A percentile compares a stretch with the other conserved stretches of the same genome.
Conservation (phyloP, 768 basidiomycete species). For the Trametopsis cervina region DNA sequence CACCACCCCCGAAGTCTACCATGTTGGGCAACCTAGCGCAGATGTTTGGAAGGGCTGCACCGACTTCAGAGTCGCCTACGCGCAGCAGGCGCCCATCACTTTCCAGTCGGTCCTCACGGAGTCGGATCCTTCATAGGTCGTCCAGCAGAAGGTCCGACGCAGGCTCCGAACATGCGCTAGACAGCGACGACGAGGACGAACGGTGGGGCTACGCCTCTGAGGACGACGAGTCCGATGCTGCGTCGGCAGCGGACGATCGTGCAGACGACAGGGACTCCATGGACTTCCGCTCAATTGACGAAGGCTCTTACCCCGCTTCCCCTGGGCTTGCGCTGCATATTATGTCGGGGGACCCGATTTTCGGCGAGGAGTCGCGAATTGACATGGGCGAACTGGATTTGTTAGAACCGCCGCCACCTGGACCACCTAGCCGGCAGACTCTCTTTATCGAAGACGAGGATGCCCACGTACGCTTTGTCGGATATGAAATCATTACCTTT, state of each 20-base stretch:
- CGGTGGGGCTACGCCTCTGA: constrained; percentile 93
- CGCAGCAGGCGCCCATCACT: constrained; percentile 43
- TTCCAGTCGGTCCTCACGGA: constrained; percentile 46
- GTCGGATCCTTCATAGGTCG: constrained; percentile 41
- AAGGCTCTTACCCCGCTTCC: constrained; percentile 65
- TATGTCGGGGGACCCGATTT: constrained; percentile 69
- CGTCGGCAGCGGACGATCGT: constrained; percentile 30
- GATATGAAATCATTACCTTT: constrained; percentile 65
- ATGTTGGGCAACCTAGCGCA: constrained; percentile 63
- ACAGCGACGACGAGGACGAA: constrained; percentile 55
- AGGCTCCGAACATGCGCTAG: constrained; percentile 53
- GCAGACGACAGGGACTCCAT: constrained; percentile 36
- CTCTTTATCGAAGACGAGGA: constrained; percentile 89
- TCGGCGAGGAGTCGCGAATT: constrained; percentile 77
- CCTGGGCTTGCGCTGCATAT: constrained; percentile 57
- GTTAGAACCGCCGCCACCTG: constrained; percentile 66
- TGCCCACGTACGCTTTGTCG: constrained; percentile 77
- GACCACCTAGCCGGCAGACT: constrained; percentile 80
- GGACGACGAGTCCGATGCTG: constrained; percentile 48
- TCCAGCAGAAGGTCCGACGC: constrained; percentile 46
- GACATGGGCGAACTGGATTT: constrained; percentile 70
- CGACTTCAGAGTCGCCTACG: constrained; percentile 28
- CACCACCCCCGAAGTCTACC: constrained; percentile 27
- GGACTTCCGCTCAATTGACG: constrained; percentile 35
- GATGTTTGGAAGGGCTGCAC: constrained; percentile 50